These are phyloP conservation scores for Pleurotus eryngii DNA, from an alignment of 768 basidiomycete genomes.

Conservation along the genomic window DNA sequence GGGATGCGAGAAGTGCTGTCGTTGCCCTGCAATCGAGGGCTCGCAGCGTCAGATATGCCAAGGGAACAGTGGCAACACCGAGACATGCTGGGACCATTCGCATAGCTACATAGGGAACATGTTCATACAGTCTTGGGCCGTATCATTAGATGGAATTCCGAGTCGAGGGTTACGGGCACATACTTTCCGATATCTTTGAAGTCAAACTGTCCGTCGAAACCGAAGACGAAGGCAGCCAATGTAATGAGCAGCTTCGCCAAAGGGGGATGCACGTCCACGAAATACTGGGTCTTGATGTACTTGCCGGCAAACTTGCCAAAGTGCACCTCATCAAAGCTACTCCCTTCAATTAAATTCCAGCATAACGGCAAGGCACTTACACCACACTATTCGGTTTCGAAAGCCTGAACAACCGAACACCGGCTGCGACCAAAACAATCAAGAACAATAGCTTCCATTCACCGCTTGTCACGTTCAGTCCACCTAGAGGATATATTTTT, in stretches of 20 bases:
- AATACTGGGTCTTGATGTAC: slow-evolving; percentile 91
- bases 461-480: slow-evolving; percentile 59
- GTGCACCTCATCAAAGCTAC: slow-evolving; percentile 96
- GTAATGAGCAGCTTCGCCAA: slow-evolving; percentile 95
- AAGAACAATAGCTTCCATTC: slow-evolving; percentile 76
- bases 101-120: slow-evolving; percentile 96
- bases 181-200: slow-evolving; percentile 98
- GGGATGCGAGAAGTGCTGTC: slow-evolving; percentile 85
- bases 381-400: slow-evolving; percentile 90
- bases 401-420: slow-evolving; percentile 84
- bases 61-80: slow-evolving; percentile 85
- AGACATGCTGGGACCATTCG: slow-evolving; percentile 89
- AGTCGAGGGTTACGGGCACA: slow-evolving; percentile 22
- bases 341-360: slow-evolving; percentile 7
- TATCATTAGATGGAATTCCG: slow-evolving; percentile 2
- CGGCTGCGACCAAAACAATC: slow-evolving; percentile 64
- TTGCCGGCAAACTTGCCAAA: slow-evolving; percentile 96
- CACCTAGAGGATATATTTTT: slow-evolving; percentile 50
- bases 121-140: slow-evolving; percentile 63
- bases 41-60: slow-evolving; percentile 92
- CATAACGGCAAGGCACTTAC: slow-evolving; percentile 44
- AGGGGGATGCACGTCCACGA: slow-evolving; percentile 96
- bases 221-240: slow-evolving; percentile 79
- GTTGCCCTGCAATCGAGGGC: slow-evolving; percentile 89
- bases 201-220: slow-evolving; percentile 92